Evolutionary conservation across 495 filamentous ascomycete species (phyloP).

Genomic region (Xylaria sp.): DNA sequence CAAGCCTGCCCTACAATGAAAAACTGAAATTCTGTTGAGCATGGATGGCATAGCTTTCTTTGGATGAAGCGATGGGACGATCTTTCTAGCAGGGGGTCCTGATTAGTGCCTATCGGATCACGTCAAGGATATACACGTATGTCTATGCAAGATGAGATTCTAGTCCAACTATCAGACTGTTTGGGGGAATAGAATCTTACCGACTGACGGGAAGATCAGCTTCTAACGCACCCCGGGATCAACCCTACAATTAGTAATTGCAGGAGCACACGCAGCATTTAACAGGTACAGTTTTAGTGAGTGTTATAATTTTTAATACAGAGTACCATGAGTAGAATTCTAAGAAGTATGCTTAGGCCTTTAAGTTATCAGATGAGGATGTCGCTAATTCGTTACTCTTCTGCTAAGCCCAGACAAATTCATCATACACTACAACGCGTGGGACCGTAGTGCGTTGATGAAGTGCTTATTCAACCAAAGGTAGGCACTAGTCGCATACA

Average conservation of each 20-base stretch:
- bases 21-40: not conserved
- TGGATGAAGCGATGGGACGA: constrained; percentile 4
- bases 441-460: not conserved
- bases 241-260: not conserved
- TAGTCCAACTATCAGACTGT: not conserved
- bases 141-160: not conserved
- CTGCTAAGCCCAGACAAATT: too few species aligned
- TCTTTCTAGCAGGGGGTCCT: not conserved
- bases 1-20: not conserved
- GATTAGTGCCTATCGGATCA: not conserved
- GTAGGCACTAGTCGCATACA: not conserved
- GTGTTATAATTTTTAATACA: too few species aligned
- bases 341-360: not conserved
- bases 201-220: not conserved
- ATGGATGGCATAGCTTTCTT: not conserved
- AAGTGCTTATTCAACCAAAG: not conserved
- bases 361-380: not conserved
- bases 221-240: not conserved
- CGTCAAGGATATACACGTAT: not conserved
- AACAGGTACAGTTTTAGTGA: not conserved
- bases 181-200: not conserved
- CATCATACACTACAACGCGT: not conserved
- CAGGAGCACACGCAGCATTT: not conserved
- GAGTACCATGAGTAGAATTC: not conserved
- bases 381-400: not conserved